These are phyloP conservation scores for Porphyrellus cyaneotinctus DNA, from an alignment of 768 basidiomycete species.

Conservation along the genomic window DNA sequence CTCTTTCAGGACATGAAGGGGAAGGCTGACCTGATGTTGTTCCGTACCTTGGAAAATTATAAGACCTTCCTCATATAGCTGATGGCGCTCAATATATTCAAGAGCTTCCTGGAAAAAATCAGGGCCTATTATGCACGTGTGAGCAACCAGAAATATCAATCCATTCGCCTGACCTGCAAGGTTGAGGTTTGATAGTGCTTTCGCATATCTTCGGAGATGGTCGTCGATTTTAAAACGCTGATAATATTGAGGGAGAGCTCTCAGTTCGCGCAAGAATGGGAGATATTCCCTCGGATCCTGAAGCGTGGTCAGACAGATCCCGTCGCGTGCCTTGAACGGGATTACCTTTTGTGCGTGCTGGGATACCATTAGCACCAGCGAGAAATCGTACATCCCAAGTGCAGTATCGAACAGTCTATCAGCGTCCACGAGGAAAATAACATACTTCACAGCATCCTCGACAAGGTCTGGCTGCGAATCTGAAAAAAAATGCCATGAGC, in stretches of 20 bases:
- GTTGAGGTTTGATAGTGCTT: conserved; percentile 70
- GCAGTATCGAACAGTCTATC: conserved; percentile 90
- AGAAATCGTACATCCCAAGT: conserved; percentile 98
- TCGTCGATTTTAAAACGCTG: conserved; percentile 93
- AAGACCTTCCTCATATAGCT: conserved; percentile 70
- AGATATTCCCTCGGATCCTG: conserved; percentile 98
- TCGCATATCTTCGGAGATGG: conserved; percentile 71
- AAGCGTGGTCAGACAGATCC: conserved; percentile 4
- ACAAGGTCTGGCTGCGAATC: conserved; percentile 63
- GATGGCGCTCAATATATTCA: conserved; percentile 73
- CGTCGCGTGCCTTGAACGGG: background rate
- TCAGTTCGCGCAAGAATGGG: conserved; percentile 90
- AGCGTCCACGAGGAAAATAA: conserved; percentile 96
- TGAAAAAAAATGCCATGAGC: conserved; percentile 2
- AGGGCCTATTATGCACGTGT: conserved; percentile 42
- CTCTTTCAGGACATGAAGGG: background rate
- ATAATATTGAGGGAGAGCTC: conserved; percentile 67
- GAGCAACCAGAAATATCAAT: background rate
- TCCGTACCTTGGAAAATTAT: conserved; percentile 68
- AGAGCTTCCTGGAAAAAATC: conserved; percentile 77
- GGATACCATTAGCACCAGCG: conserved; percentile 90
- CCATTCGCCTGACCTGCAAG: conserved; percentile 53
- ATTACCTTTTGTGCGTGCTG: conserved; percentile 93
- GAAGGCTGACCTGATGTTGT: conserved; percentile 50
- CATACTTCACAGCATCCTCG: conserved; percentile 96